Evolutionary conservation across 345 rosid species (phyloP).

Genomic region (Eucalyptus regnans): DNA sequence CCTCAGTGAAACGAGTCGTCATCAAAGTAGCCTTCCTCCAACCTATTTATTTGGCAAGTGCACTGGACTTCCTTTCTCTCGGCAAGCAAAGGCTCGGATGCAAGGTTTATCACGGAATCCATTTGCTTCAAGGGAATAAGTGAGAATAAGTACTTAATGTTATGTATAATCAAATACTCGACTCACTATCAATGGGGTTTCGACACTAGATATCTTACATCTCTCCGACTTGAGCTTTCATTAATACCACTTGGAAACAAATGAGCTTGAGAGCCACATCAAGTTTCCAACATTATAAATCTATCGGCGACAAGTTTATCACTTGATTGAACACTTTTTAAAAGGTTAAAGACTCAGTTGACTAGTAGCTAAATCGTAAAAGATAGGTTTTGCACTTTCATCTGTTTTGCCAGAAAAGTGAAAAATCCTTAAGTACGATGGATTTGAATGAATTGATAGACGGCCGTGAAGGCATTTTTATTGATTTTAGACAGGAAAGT

Average conservation of each 20-base stretch:
- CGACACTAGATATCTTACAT: rapidly evolving
- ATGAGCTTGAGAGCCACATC: not conserved
- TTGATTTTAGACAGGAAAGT: not conserved
- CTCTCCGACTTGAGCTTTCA: not conserved
- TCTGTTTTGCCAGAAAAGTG: not conserved
- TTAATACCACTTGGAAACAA: not conserved
- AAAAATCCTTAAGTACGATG: not conserved
- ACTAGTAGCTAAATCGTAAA: not conserved
- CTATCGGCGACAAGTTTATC: not conserved
- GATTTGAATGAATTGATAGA: not conserved
- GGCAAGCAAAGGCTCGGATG: not conserved
- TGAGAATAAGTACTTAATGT: not conserved
- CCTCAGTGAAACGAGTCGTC: not conserved
- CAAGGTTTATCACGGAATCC: not conserved
- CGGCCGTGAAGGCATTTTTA: rapidly evolving
- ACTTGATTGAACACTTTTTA: not conserved
- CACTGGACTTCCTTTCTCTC: not conserved
- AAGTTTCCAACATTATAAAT: not conserved
- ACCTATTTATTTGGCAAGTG: not conserved
- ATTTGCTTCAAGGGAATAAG: not conserved
- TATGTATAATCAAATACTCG: not conserved
- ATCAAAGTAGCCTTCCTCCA: not conserved
- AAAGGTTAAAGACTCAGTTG: not conserved
- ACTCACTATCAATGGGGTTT: not conserved
- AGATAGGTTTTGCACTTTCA: not conserved